These are phyloP conservation scores for Diaporthe caulivora DNA, from an alignment of 2,329 filamentous ascomycete species.

Conservation along the genomic window DNA sequence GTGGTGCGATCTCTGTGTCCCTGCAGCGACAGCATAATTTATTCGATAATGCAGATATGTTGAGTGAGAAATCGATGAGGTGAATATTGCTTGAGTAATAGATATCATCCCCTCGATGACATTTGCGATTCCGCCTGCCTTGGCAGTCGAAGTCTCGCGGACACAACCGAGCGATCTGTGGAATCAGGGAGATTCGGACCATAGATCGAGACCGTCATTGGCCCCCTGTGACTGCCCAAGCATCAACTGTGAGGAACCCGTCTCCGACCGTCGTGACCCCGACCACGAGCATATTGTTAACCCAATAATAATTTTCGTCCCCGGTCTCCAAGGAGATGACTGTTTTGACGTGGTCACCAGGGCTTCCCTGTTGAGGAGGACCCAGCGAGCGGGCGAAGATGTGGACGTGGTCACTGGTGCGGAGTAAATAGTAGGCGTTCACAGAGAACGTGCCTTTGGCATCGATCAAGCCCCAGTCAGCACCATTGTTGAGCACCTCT, in stretches of 20 bases:
- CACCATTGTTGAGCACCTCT: neutral
- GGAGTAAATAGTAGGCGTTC: slow-evolving; percentile 3
- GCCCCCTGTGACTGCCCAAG: neutral
- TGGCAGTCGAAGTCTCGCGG: no score
- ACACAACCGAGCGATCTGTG: neutral
- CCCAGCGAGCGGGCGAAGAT: slow-evolving; percentile 2
- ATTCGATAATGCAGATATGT: neutral
- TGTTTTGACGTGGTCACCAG: neutral
- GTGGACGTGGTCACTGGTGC: slow-evolving; percentile 6
- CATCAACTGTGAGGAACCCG: neutral
- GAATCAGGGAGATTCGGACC: no score
- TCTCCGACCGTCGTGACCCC: neutral
- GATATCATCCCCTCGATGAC: neutral
- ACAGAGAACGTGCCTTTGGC: slow-evolving; percentile 1
- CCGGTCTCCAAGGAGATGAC: slow-evolving; percentile 1
- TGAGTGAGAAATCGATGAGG: neutral
- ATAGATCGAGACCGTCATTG: neutral
- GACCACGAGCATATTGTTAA: slow-evolving; percentile 13
- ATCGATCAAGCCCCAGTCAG: neutral
- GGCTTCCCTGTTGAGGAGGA: neutral
- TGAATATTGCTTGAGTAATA: neutral
- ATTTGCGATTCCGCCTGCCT: neutral
- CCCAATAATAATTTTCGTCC: slow-evolving; percentile 12
- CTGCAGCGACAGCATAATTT: no score
- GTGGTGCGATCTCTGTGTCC: no score